Conservation (phyloP, 495 filamentous ascomycete genomes). For the Tuber umbilicatum region DNA sequence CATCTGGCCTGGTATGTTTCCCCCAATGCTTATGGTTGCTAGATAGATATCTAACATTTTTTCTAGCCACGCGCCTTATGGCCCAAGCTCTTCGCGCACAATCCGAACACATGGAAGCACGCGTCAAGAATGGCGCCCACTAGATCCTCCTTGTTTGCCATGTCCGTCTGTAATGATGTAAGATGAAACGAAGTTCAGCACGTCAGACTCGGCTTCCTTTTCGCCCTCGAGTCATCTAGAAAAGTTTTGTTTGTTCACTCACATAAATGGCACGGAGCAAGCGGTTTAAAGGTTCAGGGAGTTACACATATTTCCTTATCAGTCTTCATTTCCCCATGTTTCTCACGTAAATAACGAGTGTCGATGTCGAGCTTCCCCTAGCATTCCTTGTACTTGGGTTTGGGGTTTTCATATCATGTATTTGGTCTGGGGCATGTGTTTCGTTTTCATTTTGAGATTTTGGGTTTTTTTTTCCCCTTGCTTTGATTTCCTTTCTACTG, state of each 20-base stretch:
- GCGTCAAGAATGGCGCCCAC: slow-evolving; percentile 26
- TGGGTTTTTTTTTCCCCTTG: slow-evolving; percentile 20
- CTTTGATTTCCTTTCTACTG: slow-evolving; percentile 19
- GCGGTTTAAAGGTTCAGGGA: slow-evolving; percentile 15
- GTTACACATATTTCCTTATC: slow-evolving; percentile 23
- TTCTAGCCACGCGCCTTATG: slow-evolving; percentile 76
- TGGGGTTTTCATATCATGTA: slow-evolving; percentile 33
- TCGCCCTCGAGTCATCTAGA: slow-evolving; percentile 6
- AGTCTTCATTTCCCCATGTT: slow-evolving; percentile 13
- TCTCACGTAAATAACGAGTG: slow-evolving; percentile 33
- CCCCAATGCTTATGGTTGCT: slow-evolving; percentile 6
- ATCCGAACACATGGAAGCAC: slow-evolving; percentile 64
- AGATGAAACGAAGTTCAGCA: slow-evolving; percentile 6
- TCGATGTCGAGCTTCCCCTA: slow-evolving; percentile 26
- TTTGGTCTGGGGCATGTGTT: slow-evolving; percentile 36
- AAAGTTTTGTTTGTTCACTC: slow-evolving; percentile 16
- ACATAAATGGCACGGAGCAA: slow-evolving; percentile 22
- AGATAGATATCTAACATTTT: slow-evolving; percentile 40
- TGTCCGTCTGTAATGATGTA: neutral
- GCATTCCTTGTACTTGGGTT: slow-evolving; percentile 33
- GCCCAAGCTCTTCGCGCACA: slow-evolving; percentile 78
- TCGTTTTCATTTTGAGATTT: slow-evolving; percentile 14
- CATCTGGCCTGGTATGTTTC: slow-evolving; percentile 78
- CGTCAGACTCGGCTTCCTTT: slow-evolving; percentile 7
- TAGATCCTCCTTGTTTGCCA: neutral